Evolutionary conservation across 2,329 filamentous ascomycete species (phyloP).

Genomic region (Cryoendolithus antarcticus): DNA sequence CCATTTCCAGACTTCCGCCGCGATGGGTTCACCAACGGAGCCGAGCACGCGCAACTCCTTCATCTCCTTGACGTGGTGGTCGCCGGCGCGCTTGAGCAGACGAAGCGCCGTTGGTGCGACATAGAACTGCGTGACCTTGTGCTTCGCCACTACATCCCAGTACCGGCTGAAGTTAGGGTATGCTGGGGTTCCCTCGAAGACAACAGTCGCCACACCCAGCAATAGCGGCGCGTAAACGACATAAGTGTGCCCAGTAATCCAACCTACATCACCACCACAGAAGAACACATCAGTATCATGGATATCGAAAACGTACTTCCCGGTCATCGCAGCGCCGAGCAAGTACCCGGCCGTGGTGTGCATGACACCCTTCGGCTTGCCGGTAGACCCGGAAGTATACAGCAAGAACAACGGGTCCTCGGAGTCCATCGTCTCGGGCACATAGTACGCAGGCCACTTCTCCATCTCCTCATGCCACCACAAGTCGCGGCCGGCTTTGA

Average conservation of each 20-base stretch:
- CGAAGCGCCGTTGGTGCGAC: conserved; percentile 90
- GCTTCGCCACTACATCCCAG: conserved; percentile 95
- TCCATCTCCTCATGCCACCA: conserved; percentile 99
- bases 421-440: conserved; percentile 77
- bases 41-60: conserved; percentile 79
- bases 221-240: conserved; percentile 93
- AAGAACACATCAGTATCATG: conserved; percentile 90
- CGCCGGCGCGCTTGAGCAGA: conserved; percentile 85
- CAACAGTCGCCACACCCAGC: conserved; percentile 84
- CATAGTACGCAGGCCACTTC: conserved; percentile 88
- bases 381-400: conserved; percentile 95
- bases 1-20: conserved; percentile 99
- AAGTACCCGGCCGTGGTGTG: conserved; percentile 94
- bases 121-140: conserved; percentile 95
- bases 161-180: conserved; percentile 97
- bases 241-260: conserved; percentile 98
- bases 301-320: conserved; percentile 98
- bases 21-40: conserved; percentile 94
- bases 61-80: conserved; percentile 88
- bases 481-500: conserved; percentile 75
- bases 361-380: conserved; percentile 98
- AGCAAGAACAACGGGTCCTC: conserved; percentile 96
- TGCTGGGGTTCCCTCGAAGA: conserved; percentile 94
- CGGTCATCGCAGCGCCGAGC: conserved; percentile 82
- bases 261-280: conserved; percentile 95